Percentiles rank a stretch among this genome's conserved stretches.
Conservation (phyloP, 805 yeast species). For the Metschnikowia noctiluminum region DNA sequence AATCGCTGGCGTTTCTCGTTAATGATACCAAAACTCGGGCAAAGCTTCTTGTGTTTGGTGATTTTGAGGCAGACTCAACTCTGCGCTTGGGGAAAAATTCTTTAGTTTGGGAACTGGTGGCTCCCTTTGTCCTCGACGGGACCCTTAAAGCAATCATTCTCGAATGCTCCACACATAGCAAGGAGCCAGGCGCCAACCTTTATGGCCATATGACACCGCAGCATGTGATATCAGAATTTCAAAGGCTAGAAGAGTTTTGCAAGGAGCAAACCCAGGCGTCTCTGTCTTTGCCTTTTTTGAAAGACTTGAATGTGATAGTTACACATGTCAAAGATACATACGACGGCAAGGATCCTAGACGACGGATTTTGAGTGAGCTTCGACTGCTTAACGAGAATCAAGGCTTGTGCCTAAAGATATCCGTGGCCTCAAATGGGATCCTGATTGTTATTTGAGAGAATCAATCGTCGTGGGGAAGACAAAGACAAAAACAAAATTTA, state of each 20-base stretch:
- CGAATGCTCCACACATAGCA: conserved; percentile 65
- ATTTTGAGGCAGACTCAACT: conserved; percentile 65
- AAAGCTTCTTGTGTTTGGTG: conserved; percentile 71
- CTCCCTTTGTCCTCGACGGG: conserved; percentile 40
- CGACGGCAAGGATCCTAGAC: conserved; percentile 51
- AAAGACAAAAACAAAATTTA: no score
- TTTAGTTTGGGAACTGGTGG: conserved; percentile 56
- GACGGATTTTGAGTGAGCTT: conserved; percentile 48
- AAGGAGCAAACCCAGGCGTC: neutral
- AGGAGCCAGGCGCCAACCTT: conserved; percentile 41
- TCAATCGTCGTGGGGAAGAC: neutral
- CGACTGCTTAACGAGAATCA: conserved; percentile 32
- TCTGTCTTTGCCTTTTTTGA: conserved; percentile 19
- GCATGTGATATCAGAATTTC: conserved; percentile 57
- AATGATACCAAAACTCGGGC: conserved; percentile 29
- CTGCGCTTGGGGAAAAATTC: conserved; percentile 38
- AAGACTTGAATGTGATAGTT: conserved; percentile 47
- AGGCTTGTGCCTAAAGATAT: conserved; percentile 44
- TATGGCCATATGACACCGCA: conserved; percentile 82
- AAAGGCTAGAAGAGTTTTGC: conserved; percentile 17
- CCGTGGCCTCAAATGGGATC: conserved; percentile 56
- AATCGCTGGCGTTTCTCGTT: conserved; percentile 62
- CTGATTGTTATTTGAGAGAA: conserved; percentile 29
- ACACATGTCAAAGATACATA: conserved; percentile 36
- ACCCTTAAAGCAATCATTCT: conserved; percentile 56